These are phyloP conservation scores for Amanita rimosa DNA, from an alignment of 768 basidiomycete species.

Conservation along the genomic window DNA sequence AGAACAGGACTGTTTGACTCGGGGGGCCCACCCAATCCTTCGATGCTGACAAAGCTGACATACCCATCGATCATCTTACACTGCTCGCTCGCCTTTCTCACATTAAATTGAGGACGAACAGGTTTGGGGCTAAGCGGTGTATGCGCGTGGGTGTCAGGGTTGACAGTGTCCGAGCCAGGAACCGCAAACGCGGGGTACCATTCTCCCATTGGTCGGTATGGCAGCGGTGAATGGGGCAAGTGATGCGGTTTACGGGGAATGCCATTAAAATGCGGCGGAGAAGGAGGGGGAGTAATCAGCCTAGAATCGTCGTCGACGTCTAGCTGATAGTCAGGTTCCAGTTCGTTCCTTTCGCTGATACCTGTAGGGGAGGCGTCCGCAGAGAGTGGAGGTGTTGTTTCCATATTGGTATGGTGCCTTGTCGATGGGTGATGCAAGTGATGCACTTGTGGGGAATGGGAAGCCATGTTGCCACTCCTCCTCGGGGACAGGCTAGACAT, in stretches of 20 bases:
- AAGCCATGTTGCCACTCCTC: background rate
- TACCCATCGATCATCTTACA: constrained; percentile 15
- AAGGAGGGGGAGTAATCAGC: constrained; percentile 3
- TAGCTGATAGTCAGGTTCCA: constrained; percentile 5
- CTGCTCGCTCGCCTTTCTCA: constrained; percentile 12
- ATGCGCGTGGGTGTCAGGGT: background rate
- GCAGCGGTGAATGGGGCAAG: background rate
- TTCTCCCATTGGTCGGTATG: constrained; percentile 1
- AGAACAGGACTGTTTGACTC: constrained; percentile 8
- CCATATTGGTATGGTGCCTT: background rate
- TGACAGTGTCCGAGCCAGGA: background rate
- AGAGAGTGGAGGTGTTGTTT: constrained; percentile 3
- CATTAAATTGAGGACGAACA: constrained; percentile 11
- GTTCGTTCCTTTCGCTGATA: background rate
- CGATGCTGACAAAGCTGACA: constrained; percentile 14
- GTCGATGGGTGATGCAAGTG: background rate
- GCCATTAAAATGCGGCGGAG: background rate
- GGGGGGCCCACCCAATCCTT: constrained; percentile 15
- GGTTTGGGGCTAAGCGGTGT: background rate
- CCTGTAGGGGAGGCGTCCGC: constrained; percentile 5
- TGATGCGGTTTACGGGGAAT: background rate
- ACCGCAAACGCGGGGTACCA: constrained; percentile 2
- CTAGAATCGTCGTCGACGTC: constrained; percentile 3
- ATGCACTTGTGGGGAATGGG: background rate
- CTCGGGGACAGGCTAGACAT: background rate